phyloP scores from a whole-genome alignment of 768 basidiomycete genomes.

The Naganishia antarctica region DNA sequence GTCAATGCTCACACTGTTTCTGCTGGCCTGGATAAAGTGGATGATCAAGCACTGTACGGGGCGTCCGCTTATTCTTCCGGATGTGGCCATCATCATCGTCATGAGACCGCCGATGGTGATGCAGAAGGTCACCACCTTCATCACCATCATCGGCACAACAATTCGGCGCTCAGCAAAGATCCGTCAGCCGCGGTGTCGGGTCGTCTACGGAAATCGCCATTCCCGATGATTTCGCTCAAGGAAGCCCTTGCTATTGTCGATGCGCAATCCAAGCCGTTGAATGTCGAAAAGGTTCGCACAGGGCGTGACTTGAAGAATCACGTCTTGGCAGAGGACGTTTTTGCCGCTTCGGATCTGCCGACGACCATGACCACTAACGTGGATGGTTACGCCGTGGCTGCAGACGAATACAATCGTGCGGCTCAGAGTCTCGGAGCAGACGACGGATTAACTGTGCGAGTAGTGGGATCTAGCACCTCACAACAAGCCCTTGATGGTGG shows the following conservation, averaged over 20 bases:
- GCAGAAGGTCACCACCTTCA: slow-evolving; percentile 22
- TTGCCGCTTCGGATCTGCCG: slow-evolving; percentile 64
- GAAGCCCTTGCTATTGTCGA: slow-evolving; percentile 62
- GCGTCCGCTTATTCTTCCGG: background rate
- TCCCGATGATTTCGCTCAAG: slow-evolving; percentile 63
- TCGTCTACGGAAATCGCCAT: slow-evolving; percentile 72
- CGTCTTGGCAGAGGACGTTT: slow-evolving; percentile 70
- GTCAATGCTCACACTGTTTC: slow-evolving; percentile 1
- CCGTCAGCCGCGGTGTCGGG: slow-evolving; percentile 53
- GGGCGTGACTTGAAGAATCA: slow-evolving; percentile 59
- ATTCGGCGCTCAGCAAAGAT: slow-evolving; percentile 58
- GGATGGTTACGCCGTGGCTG: slow-evolving; percentile 72
- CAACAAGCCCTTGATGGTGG: background rate
- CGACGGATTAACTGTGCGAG: slow-evolving; percentile 24
- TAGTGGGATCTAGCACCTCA: slow-evolving; percentile 4
- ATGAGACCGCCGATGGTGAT: slow-evolving; percentile 27
- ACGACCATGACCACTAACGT: slow-evolving; percentile 68
- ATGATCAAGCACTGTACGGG: slow-evolving; percentile 29
- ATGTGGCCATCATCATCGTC: slow-evolving; percentile 7
- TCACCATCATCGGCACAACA: slow-evolving; percentile 49
- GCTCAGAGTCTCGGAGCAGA: background rate
- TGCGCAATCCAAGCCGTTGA: slow-evolving; percentile 45
- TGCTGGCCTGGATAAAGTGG: background rate
- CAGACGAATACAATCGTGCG: background rate
- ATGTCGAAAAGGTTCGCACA: slow-evolving; percentile 41